Evolutionary conservation across 2,329 filamentous ascomycete genomes (phyloP).

Genomic region (Fusarium incarnatum): DNA sequence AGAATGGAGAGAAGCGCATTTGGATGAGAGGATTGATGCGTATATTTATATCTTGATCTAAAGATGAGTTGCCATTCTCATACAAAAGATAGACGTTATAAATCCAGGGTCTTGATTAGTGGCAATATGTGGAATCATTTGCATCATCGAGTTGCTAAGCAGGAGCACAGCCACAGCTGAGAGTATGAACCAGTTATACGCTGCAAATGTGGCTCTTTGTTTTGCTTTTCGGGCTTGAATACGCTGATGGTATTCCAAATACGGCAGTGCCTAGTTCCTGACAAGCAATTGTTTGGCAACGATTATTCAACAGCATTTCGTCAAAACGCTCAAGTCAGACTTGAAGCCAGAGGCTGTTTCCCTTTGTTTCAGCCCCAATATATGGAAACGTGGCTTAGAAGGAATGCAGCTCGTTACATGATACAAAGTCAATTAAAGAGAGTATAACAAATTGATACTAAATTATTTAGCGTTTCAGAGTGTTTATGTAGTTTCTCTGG

Average conservation of each 20-base stretch:
- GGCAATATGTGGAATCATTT: conserved; percentile 43
- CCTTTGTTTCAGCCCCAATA: conserved; percentile 1
- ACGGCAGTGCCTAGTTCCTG: background rate
- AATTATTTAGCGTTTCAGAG: background rate
- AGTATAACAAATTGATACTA: background rate
- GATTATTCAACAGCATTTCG: conserved; percentile 7
- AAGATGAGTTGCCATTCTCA: background rate
- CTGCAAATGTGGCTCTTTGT: background rate
- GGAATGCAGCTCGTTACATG: background rate
- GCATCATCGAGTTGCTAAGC: conserved; percentile 42
- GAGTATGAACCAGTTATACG: conserved; percentile 4
- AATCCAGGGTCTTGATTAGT: conserved; percentile 10
- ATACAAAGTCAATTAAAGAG: conserved; percentile 1
- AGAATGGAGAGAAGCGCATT: conserved; percentile 64
- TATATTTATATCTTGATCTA: conserved; percentile 28
- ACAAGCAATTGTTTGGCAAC: background rate
- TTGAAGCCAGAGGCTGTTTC: background rate
- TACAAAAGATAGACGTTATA: conserved; percentile 15
- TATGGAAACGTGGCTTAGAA: background rate
- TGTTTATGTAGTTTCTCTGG: background rate
- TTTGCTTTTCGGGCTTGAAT: conserved; percentile 2
- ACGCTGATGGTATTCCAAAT: conserved; percentile 17
- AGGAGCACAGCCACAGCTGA: conserved; percentile 29
- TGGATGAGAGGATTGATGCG: background rate
- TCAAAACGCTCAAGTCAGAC: background rate